These are phyloP conservation scores for Cryoendolithus antarcticus DNA, from an alignment of 2,329 filamentous ascomycete genomes.

Conservation along the genomic window DNA sequence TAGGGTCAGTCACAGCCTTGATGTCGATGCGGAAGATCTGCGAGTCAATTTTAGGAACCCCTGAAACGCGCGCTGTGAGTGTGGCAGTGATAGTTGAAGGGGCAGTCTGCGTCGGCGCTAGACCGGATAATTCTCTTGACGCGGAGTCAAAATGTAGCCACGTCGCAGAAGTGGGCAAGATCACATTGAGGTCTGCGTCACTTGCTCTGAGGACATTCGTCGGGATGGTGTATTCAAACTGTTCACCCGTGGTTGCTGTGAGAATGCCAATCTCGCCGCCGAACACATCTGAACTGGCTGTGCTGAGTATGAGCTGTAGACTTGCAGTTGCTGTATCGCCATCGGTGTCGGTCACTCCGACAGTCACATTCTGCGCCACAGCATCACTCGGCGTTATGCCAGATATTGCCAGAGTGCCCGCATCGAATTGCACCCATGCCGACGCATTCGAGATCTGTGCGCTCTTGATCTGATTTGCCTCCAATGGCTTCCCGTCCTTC, in stretches of 20 bases:
- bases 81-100: constrained; percentile 30
- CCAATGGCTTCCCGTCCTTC: constrained; percentile 30
- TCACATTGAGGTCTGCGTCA: constrained; percentile 31
- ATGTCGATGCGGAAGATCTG: constrained; percentile 33
- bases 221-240: constrained; percentile 38
- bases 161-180: constrained; percentile 29
- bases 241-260: constrained; percentile 37
- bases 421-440: constrained; percentile 57
- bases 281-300: constrained; percentile 28
- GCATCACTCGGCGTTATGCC: constrained; percentile 53
- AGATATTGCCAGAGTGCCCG: constrained; percentile 45
- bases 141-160: constrained; percentile 40
- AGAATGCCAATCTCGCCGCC: constrained; percentile 30
- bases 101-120: constrained; percentile 31
- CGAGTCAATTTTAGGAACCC: constrained; percentile 21
- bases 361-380: constrained; percentile 48
- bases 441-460: constrained; percentile 44
- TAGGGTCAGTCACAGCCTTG: constrained; percentile 6
- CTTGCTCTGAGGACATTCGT: constrained; percentile 28
- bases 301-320: constrained; percentile 32
- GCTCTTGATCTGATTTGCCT: constrained; percentile 37
- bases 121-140: constrained; percentile 35
- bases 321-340: constrained; percentile 48
- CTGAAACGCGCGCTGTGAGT: constrained; percentile 28
- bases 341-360: constrained; percentile 48